Base-by-base conservation (phyloP, 1,284 basidiomycete species). In the Papiliotrema terrestris region DNA sequence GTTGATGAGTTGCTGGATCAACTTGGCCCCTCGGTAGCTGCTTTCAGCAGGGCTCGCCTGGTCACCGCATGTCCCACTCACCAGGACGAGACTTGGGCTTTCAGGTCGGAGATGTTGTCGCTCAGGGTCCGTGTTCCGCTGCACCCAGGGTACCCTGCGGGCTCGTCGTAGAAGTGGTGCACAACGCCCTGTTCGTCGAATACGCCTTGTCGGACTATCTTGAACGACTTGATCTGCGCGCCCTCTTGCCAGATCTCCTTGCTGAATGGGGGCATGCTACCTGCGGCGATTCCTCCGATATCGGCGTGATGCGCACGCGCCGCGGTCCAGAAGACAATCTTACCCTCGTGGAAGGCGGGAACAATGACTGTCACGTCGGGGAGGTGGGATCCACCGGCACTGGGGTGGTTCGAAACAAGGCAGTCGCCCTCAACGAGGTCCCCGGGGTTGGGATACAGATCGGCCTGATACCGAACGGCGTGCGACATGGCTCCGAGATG, bases 371-470 rank as follows among this genome's bases (percentile, higher is more conserved):
- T 78, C 36, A 78, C 69, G 44, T 78, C 76, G 0, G 76, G 76
- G 13, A 78, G 52, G 55, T 72, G 66, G 2, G 62, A 57, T 8
- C 65, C 65, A 26, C 58, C 55, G 32, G 36, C 42, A 14, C 60
- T 66, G 0, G 79, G 79, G 54, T 77, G 75, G 59, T 80, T 80
- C 22, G 78, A 72, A 48, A 80, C 64, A n/a, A 80, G 65, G 0
- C 79, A 76, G 55, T 80, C 79, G 8, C 79, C 78, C 1, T 71
- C 72, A 36, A 64, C 65, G 26, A 72, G 61, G 3, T 60, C 61
- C n/a, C 62, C 20, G 63, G 59, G 29, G 17, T 62, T 61, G 2
- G 58, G 55, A 52, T 77, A 69, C 26, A 69, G 52, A 19, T 71
- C 63, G 23, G 73, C 67, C 63, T 79, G 78, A 50, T 71, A 76